phyloP scores from a whole-genome alignment of 1,284 basidiomycete species.

The Porodaedalea pini region DNA sequence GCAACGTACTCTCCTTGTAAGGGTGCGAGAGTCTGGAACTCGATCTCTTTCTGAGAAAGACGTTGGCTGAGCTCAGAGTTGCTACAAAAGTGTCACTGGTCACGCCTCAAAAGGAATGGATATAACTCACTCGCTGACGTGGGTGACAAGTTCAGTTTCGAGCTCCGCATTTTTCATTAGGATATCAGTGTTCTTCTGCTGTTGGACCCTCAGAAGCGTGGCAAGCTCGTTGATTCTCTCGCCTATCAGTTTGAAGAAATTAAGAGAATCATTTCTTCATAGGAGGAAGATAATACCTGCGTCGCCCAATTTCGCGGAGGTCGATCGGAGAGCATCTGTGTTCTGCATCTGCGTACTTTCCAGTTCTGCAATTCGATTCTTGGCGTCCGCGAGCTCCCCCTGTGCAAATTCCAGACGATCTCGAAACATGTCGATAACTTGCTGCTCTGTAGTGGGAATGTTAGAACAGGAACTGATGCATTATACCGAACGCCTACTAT shows the following conservation, averaged over 20 bases:
- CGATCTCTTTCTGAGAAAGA: conserved; percentile 1
- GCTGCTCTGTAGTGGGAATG: conserved; percentile 12
- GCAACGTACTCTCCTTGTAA: conserved; percentile 11
- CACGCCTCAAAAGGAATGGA: background rate
- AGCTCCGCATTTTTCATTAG: conserved; percentile 12
- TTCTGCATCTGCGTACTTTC: conserved; percentile 6
- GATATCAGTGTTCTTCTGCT: conserved; percentile 3
- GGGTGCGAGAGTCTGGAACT: background rate
- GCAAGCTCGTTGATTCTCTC: conserved; percentile 5
- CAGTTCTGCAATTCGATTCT: conserved; percentile 15
- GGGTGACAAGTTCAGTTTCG: background rate
- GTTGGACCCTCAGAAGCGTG: conserved; percentile 1
- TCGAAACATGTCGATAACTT: conserved; percentile 18
- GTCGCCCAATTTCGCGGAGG: conserved; percentile 6
- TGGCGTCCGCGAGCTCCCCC: conserved; percentile 16
- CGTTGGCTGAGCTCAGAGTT: background rate
- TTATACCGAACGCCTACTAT: conserved; percentile 1
- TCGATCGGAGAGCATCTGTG: background rate
- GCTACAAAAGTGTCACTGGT: background rate
- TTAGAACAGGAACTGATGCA: background rate
- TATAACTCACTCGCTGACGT: background rate
- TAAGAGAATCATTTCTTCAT: background rate
- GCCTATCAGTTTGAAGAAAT: background rate
- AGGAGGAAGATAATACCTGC: background rate
- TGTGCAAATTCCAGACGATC: conserved; percentile 19